Evolutionary conservation across 495 filamentous ascomycete species (phyloP), one percentile per base, ranked within the genome.

Genomic region (Aspergillus incahuasiensis): DNA sequence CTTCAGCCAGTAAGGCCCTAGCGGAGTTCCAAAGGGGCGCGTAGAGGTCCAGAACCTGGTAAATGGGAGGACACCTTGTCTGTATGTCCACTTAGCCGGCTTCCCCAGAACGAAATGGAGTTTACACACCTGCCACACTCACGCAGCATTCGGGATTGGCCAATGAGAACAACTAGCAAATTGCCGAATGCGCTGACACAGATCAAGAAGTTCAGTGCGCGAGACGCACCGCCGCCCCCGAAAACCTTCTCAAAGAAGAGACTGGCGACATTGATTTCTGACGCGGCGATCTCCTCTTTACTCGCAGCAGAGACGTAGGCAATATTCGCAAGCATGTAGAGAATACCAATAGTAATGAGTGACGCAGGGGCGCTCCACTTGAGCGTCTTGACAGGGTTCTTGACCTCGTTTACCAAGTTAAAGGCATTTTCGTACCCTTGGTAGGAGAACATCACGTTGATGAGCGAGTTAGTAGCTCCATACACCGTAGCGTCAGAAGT

Each of bases 1-100:
- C 59, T 84, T 80, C 3, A 87, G 32, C 11, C 78, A 38, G 61
- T 85, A 86, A 0, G 84, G 82, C 0, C 78, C 83, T 0, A 85
- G 55, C 0, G 84, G 83, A 4, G 82, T 87, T 25, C 81, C 81
- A 54, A 86, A 86, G 0, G 85, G 85, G 8, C 73, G 73, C 0
- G 82, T 86, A 0, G 79, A 84, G 0, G 82, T 84, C 82, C 82
- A 87, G 59, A 87, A 84, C 6, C 68, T 68, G 0, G 84, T 76
- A 21, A 71, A 87, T 0, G 85, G 85, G 5, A 87, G 77, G 3
- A 85, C 79, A 24, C 85, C 85, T 76, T 88, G 84, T 51, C 83
- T 83, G 42, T 38, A 34, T 22, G 13, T 20, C 22, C 7, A 21
- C 9, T 44, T 58, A 39, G 54, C 24, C 44, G 19, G 15, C 9